Percentiles rank a stretch among this genome's conserved stretches.
Evolutionary conservation across 1,284 basidiomycete genomes (phyloP).

Genomic region (Cutaneotrichosporon sp.): DNA sequence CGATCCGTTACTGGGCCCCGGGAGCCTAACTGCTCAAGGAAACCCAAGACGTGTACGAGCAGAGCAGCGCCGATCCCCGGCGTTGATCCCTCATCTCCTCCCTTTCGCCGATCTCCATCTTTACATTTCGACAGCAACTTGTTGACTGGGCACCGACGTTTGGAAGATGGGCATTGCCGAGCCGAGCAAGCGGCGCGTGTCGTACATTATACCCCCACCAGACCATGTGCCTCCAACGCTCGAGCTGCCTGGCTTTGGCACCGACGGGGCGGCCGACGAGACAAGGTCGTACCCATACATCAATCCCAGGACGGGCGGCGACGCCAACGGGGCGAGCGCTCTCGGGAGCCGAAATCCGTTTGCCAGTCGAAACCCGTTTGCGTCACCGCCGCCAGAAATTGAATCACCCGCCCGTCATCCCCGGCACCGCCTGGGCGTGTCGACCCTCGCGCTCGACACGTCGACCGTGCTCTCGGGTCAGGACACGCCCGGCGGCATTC

Average conservation of each 20-base stretch:
- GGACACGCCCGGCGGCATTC: constrained; percentile 71
- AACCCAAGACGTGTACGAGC: too few species aligned
- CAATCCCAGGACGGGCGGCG: constrained; percentile 45
- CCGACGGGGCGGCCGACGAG: constrained; percentile 47
- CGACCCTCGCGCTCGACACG: constrained; percentile 77
- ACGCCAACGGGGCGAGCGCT: constrained; percentile 18
- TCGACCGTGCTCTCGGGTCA: constrained; percentile 66
- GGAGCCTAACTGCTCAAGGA: too few species aligned
- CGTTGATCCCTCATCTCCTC: too few species aligned
- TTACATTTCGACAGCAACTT: too few species aligned
- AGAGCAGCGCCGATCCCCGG: too few species aligned
- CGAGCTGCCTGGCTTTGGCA: constrained; percentile 61
- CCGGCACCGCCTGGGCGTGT: constrained; percentile 78
- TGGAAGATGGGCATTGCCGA: constrained; percentile 19
- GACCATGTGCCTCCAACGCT: constrained; percentile 54
- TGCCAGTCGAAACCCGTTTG: constrained; percentile 14
- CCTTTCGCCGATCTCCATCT: too few species aligned
- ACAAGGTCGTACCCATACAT: constrained; percentile 60
- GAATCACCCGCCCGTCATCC: constrained; percentile 52
- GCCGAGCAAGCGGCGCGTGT: constrained; percentile 56
- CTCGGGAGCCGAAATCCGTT: constrained; percentile 31
- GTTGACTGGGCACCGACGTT: too few species aligned
- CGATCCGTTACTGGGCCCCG: too few species aligned
- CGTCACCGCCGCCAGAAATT: constrained; percentile 4
- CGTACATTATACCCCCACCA: constrained; percentile 78